Evolutionary conservation across 2,329 filamentous ascomycete species (phyloP).

Genomic region (Aspergillus clavatus): DNA sequence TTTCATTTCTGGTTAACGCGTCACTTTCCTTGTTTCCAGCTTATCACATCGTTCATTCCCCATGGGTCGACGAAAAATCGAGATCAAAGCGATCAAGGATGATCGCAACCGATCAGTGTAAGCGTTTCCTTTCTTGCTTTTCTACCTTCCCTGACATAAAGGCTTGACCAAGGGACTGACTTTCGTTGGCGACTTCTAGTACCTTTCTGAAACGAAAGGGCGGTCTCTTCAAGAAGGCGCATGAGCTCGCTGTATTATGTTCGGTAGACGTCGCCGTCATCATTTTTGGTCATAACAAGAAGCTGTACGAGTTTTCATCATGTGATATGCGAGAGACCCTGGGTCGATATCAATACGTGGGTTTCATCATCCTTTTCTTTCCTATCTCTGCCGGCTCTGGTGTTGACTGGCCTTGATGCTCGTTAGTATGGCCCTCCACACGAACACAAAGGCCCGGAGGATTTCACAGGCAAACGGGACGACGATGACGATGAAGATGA

Average conservation of each 20-base stretch:
- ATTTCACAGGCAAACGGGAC: conserved; percentile 74
- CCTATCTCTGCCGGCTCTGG: conserved; percentile 1
- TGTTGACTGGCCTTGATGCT: conserved; percentile 17
- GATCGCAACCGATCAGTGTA: conserved; percentile 97
- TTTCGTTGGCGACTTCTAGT: conserved; percentile 43
- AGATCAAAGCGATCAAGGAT: conserved; percentile 99
- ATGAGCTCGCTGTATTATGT: conserved; percentile 95
- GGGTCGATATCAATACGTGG: conserved; percentile 81
- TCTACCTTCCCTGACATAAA: too few species aligned
- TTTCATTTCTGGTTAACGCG: conserved; percentile 10
- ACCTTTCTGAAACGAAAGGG: conserved; percentile 99
- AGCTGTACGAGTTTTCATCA: conserved; percentile 96
- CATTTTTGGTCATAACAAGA: conserved; percentile 98
- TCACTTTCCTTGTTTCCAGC: not conserved
- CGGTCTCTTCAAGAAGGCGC: conserved; percentile 98
- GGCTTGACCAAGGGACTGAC: not conserved
- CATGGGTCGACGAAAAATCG: conserved; percentile 99
- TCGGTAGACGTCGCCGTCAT: conserved; percentile 98
- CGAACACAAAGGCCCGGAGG: conserved; percentile 91
- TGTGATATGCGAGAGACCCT: conserved; percentile 89
- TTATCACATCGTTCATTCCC: conserved; percentile 9
- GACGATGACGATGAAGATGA: conserved; percentile 78
- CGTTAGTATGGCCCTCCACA: conserved; percentile 83
- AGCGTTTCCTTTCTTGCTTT: conserved; percentile 35
- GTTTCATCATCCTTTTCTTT: conserved; percentile 36